Evolutionary conservation across 2,329 filamentous ascomycete species (phyloP).

Genomic region (Lasiodiplodia sp.): DNA sequence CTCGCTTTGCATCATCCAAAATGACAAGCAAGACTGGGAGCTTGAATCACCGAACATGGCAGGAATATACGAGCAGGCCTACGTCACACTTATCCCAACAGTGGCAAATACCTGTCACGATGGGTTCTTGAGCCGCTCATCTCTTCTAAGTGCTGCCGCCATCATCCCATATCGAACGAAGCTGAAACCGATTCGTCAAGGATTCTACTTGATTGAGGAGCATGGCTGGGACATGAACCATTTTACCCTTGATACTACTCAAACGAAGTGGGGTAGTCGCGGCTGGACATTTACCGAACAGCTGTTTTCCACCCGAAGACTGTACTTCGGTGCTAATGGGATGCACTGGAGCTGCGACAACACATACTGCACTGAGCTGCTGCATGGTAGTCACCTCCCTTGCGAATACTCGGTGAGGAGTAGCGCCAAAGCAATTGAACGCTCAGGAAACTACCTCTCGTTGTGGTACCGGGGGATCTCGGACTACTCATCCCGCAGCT

Average conservation of each 20-base stretch:
- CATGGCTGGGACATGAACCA: neutral
- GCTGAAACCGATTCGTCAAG: neutral
- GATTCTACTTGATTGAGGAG: neutral
- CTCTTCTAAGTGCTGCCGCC: neutral
- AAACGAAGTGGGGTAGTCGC: neutral
- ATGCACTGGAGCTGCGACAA: constrained; percentile 13
- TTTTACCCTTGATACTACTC: neutral
- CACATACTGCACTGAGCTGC: neutral
- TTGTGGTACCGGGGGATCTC: neutral
- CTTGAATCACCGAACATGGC: constrained; percentile 14
- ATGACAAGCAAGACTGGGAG: constrained; percentile 25
- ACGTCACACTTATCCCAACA: constrained; percentile 24
- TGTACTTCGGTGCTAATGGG: neutral
- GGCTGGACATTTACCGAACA: constrained; percentile 10
- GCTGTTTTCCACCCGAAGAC: neutral
- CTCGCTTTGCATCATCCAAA: constrained; percentile 33
- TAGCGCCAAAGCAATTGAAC: neutral
- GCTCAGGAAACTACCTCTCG: neutral
- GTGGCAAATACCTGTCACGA: neutral
- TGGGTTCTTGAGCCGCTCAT: constrained; percentile 1
- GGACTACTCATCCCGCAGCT: neutral
- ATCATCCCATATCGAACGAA: neutral
- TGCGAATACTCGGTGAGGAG: neutral
- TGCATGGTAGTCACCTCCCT: neutral
- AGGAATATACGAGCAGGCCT: constrained; percentile 28